These are phyloP conservation scores for Elsinoe arachidis DNA, from an alignment of 2,329 filamentous ascomycete genomes.

Conservation along the genomic window DNA sequence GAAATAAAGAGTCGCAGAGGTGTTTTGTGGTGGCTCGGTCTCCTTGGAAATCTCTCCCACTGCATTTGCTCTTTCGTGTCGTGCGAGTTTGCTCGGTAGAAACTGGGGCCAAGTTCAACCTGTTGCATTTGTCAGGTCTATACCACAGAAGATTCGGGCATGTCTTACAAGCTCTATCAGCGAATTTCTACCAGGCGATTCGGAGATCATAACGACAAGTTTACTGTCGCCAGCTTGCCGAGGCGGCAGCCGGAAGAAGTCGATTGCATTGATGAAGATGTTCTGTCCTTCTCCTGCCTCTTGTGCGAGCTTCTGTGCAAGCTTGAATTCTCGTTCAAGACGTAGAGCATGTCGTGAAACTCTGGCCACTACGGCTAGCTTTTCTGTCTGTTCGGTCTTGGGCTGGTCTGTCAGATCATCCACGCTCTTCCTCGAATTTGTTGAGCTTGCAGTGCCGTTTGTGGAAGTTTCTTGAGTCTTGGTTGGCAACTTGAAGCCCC, in stretches of 20 bases:
- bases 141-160: too few species aligned
- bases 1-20: constrained; percentile 72
- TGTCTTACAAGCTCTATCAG: constrained; percentile 48
- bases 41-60: not conserved
- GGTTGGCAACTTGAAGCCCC: constrained; percentile 26
- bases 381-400: not conserved
- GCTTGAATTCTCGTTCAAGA: constrained; percentile 80
- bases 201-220: constrained; percentile 74
- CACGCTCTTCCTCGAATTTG: constrained; percentile 19
- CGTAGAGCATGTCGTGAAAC: constrained; percentile 74
- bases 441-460: constrained; percentile 5
- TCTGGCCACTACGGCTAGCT: constrained; percentile 57
- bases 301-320: constrained; percentile 49
- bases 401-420: constrained; percentile 27
- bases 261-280: constrained; percentile 73
- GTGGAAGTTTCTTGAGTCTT: constrained; percentile 23
- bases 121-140: not conserved
- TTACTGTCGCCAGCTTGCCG: constrained; percentile 59
- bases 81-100: constrained; percentile 25
- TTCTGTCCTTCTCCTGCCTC: constrained; percentile 54
- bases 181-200: constrained; percentile 66
- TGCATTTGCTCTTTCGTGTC: not conserved
- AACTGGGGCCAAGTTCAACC: constrained; percentile 63
- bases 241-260: constrained; percentile 63
- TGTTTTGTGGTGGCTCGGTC: constrained; percentile 1